Evolutionary conservation across 176 grass and related monocot genomes (phyloP).

Genomic region (Puya raimondii): DNA sequence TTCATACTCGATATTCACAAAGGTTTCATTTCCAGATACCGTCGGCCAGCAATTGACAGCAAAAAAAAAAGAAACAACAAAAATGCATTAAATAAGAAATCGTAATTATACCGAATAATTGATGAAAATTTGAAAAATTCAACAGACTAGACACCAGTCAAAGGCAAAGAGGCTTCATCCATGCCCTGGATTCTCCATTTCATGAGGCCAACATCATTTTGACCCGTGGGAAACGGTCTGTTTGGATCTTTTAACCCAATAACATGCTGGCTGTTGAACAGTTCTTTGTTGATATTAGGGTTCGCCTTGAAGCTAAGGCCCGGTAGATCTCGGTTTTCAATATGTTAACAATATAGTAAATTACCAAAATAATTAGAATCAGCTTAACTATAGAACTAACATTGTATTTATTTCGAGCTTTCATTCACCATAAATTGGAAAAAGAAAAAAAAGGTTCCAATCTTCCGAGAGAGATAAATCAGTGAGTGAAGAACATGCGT

Average conservation of each 20-base stretch:
- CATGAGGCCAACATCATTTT: constrained; percentile 80
- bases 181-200: constrained; percentile 92
- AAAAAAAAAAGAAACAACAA: constrained; percentile 1
- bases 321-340: constrained; percentile 60
- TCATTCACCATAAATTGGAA: no score
- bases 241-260: constrained; percentile 85
- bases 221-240: constrained; percentile 72
- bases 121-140: neutral
- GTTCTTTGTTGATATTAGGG: constrained; percentile 69
- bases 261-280: constrained; percentile 65
- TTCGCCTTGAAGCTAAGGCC: constrained; percentile 82
- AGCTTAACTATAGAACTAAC: neutral
- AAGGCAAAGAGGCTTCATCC: constrained; percentile 56
- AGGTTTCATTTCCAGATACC: constrained; percentile 66
- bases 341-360: constrained; percentile 31
- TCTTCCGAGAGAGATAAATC: no score
- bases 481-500: neutral
- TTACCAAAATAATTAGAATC: no score
- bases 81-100: neutral
- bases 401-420: no score
- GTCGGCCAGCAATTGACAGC: constrained; percentile 81
- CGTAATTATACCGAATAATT: neutral
- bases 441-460: no score
- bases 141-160: constrained; percentile 43
- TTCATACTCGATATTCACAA: constrained; percentile 87